A percentile compares a stretch with the other conserved stretches of the same genome.
Conservation (phyloP, 2,329 filamentous ascomycete genomes). For the Xylariaceae sp. region DNA sequence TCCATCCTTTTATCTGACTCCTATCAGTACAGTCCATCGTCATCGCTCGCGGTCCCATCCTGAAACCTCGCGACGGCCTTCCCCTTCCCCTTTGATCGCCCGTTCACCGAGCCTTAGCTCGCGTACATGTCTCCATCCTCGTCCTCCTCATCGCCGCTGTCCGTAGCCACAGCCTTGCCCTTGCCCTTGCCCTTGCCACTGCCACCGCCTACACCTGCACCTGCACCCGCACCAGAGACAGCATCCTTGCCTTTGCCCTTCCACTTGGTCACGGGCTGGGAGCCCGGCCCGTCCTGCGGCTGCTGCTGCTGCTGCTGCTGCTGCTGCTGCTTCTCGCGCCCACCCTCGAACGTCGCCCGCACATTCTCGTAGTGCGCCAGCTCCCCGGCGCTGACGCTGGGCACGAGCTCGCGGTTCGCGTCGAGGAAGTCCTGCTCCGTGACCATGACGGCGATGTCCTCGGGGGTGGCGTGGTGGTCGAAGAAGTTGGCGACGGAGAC, state of each 20-base stretch:
- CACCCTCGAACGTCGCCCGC: conserved; percentile 74
- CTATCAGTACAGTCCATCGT: conserved; percentile 52
- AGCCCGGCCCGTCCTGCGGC: conserved; percentile 32
- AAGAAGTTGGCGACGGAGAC: conserved; percentile 93
- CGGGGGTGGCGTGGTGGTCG: conserved; percentile 78
- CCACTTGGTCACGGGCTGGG: conserved; percentile 5
- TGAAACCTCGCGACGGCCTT: conserved; percentile 50
- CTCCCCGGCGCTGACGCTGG: conserved; percentile 88
- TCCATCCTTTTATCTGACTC: not conserved
- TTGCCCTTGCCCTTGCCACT: conserved; percentile 31
- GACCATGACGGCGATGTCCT: conserved; percentile 84
- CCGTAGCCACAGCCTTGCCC: conserved; percentile 31
- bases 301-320: conserved; percentile 13
- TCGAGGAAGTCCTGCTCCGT: conserved; percentile 81
- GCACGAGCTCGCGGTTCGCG: conserved; percentile 82
- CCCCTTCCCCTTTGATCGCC: conserved; percentile 48
- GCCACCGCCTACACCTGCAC: no score
- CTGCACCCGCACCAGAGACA: conserved; percentile 24
- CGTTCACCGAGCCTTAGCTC: conserved; percentile 23
- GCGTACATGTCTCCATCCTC: conserved; percentile 23
- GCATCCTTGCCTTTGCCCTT: conserved; percentile 10
- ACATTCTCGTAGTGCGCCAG: conserved; percentile 87
- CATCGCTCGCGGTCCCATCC: conserved; percentile 51
- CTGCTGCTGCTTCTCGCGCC: conserved; percentile 35
- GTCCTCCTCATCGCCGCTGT: conserved; percentile 26